These are phyloP conservation scores for Medicago arabica DNA, from an alignment of 306 rosid species.

Conservation along the genomic window DNA sequence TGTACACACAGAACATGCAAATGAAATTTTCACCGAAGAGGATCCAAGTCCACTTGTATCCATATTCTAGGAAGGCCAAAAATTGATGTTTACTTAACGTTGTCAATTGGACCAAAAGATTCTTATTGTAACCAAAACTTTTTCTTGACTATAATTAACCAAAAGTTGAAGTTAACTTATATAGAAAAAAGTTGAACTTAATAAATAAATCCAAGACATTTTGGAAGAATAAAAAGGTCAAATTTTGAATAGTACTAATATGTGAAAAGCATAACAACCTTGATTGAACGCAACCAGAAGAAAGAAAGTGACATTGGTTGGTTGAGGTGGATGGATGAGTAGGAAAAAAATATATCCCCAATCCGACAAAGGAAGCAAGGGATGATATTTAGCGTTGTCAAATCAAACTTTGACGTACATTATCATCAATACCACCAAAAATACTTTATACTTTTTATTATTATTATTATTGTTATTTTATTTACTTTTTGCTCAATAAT, in stretches of 20 bases:
- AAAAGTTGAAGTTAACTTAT: too few species aligned
- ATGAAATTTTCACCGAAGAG: too few species aligned
- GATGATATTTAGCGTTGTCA: constrained; percentile 32
- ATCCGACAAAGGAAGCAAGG: constrained; percentile 18
- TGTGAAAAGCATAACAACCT: constrained; percentile 4
- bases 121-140: too few species aligned
- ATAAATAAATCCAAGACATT: too few species aligned
- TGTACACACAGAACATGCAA: too few species aligned
- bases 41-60: too few species aligned
- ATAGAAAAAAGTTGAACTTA: too few species aligned
- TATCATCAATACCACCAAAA: neutral
- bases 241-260: neutral
- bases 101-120: neutral
- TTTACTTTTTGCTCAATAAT: neutral
- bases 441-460: too few species aligned
- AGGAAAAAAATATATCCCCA: constrained; percentile 15
- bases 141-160: too few species aligned
- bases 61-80: neutral
- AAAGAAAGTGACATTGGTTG: constrained; percentile 32
- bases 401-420: constrained; percentile 30
- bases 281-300: neutral
- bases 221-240: neutral
- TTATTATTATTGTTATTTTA: neutral
- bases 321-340: constrained; percentile 20
- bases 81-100: neutral